A percentile compares a stretch with the other conserved stretches of the same genome.
phyloP scores from a whole-genome alignment of 2,329 filamentous ascomycete species.

The Rutstroemia sp. region DNA sequence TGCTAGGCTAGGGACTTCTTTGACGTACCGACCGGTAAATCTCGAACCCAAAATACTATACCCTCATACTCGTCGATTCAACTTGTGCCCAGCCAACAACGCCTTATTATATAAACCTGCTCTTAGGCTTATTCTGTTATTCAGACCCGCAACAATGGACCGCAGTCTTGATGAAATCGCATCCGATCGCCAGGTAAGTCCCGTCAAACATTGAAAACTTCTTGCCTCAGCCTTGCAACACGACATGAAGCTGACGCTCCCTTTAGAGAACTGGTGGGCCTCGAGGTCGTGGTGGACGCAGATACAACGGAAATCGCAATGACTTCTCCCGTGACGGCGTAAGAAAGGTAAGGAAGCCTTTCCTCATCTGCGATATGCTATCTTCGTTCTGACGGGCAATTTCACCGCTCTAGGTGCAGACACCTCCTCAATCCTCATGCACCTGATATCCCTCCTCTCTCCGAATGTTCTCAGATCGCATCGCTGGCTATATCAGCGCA shows the following conservation, averaged over 20 bases:
- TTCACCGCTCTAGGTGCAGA: conserved; percentile 27
- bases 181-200: conserved; percentile 48
- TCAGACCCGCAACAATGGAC: conserved; percentile 8
- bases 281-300: conserved; percentile 27
- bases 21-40: not conserved
- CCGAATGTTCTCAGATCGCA: conserved; percentile 30
- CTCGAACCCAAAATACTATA: not conserved
- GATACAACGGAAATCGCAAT: conserved; percentile 24
- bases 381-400: conserved; percentile 11
- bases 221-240: conserved; percentile 23
- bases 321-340: conserved; percentile 72
- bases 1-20: not conserved
- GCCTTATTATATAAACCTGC: not conserved
- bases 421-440: conserved; percentile 31
- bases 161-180: conserved; percentile 59
- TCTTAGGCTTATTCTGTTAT: not conserved
- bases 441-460: conserved; percentile 18
- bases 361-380: not conserved
- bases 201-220: conserved; percentile 1
- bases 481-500: conserved; percentile 24
- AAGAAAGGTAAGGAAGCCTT: conserved; percentile 63
- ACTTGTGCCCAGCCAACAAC: not conserved
- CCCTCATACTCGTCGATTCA: not conserved
- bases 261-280: conserved; percentile 24
- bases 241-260: conserved; percentile 9